Percentiles rank a stretch among this genome's conserved stretches.
Conservation (phyloP, 768 basidiomycete genomes). For the Russula vinacea region DNA sequence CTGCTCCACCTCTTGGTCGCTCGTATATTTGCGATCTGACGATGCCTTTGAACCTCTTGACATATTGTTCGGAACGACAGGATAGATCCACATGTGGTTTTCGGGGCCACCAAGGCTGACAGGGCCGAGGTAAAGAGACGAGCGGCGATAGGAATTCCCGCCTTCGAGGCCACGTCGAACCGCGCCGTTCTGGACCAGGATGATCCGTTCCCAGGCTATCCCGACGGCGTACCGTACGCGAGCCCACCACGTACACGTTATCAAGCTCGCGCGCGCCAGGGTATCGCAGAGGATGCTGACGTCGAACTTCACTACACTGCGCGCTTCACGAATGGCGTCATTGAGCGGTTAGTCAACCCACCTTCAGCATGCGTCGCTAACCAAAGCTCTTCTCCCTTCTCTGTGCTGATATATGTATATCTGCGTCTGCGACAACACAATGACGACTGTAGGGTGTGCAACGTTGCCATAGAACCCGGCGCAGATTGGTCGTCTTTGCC, state of each 20-base stretch:
- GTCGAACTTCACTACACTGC: conserved; percentile 59
- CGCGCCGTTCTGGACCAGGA: background rate
- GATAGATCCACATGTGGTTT: conserved; percentile 48
- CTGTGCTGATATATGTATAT: background rate
- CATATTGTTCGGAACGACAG: background rate
- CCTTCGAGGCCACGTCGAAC: conserved; percentile 42
- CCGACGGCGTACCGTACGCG: conserved; percentile 43
- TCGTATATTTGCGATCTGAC: background rate
- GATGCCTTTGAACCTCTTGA: background rate
- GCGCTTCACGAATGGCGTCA: conserved; percentile 39
- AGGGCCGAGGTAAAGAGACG: conserved; percentile 40
- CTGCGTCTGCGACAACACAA: background rate
- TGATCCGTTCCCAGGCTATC: conserved; percentile 46
- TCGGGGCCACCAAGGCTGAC: conserved; percentile 39
- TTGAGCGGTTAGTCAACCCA: conserved; percentile 44
- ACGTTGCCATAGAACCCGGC: conserved; percentile 50
- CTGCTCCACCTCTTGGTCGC: background rate
- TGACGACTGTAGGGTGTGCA: conserved; percentile 37
- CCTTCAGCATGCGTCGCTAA: background rate
- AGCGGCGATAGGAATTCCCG: conserved; percentile 41
- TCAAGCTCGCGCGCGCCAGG: conserved; percentile 42
- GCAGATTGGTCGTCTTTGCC: conserved; percentile 41
- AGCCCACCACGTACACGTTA: conserved; percentile 45
- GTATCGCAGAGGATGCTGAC: conserved; percentile 31
- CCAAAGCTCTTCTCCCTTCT: too few relatives aligned